These are phyloP conservation scores for Mycena rosella DNA, from an alignment of 768 basidiomycete genomes.

Conservation along the genomic window DNA sequence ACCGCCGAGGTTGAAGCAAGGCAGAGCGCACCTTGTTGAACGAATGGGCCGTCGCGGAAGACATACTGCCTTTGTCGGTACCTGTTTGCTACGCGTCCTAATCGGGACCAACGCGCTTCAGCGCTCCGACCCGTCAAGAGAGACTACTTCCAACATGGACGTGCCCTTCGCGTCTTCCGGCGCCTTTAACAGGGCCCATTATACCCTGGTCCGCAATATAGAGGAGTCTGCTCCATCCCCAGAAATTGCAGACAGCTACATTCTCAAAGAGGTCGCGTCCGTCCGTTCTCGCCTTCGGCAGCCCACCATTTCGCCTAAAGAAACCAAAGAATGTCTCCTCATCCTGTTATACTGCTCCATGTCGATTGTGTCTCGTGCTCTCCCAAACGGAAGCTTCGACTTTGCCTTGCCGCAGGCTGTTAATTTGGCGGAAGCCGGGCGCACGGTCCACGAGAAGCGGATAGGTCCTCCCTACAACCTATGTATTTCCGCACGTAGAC, in stretches of 20 bases:
- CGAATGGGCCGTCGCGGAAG: slow-evolving; percentile 70
- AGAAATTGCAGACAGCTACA: slow-evolving; percentile 70
- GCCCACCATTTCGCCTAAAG: slow-evolving; percentile 61
- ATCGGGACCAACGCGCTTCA: slow-evolving; percentile 14
- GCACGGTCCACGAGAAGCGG: slow-evolving; percentile 70
- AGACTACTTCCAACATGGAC: too few relatives aligned
- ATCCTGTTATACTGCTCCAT: slow-evolving; percentile 79
- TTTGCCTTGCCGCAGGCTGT: slow-evolving; percentile 85
- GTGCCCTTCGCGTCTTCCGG: slow-evolving; percentile 85
- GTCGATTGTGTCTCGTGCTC: slow-evolving; percentile 57
- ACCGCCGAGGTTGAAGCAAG: background rate
- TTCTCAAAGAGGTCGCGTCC: slow-evolving; percentile 69
- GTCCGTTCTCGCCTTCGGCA: slow-evolving; percentile 67
- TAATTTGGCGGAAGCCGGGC: slow-evolving; percentile 79
- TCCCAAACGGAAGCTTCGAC: slow-evolving; percentile 62
- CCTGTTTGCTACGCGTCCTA: background rate
- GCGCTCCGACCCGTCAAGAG: too few relatives aligned
- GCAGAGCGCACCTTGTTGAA: slow-evolving; percentile 69
- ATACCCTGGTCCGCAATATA: slow-evolving; percentile 78
- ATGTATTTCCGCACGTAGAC: background rate
- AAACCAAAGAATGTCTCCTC: slow-evolving; percentile 75
- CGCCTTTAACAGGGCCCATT: slow-evolving; percentile 81
- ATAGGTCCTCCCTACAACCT: slow-evolving; percentile 59
- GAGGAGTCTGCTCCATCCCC: slow-evolving; percentile 76
- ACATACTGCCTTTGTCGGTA: slow-evolving; percentile 18